These are phyloP conservation scores for Myotisia sp. DNA, from an alignment of 2,329 filamentous ascomycete species.

Conservation along the genomic window DNA sequence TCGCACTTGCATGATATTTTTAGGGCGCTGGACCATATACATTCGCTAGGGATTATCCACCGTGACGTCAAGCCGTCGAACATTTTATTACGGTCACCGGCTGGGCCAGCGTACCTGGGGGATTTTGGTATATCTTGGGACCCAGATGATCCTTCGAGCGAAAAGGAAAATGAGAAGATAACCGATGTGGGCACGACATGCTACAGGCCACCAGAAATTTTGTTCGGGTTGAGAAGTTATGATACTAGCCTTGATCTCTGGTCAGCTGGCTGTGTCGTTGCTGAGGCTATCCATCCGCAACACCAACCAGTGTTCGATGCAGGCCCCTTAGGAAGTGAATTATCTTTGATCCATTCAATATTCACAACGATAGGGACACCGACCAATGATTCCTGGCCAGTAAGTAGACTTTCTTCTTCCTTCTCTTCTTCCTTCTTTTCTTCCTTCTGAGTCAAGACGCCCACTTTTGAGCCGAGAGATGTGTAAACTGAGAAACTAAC, in stretches of 20 bases:
- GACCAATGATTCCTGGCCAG: conserved; percentile 66
- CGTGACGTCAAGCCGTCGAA: conserved; percentile 91
- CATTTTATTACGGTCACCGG: conserved; percentile 53
- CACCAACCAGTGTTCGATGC: conserved; percentile 63
- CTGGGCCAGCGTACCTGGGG: conserved; percentile 62
- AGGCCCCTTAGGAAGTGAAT: conserved; percentile 78
- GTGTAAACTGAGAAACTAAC: too few relatives aligned
- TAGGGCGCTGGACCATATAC: conserved; percentile 54
- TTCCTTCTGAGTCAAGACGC: not conserved
- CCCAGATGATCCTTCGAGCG: conserved; percentile 41
- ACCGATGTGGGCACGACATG: conserved; percentile 86
- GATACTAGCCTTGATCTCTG: conserved; percentile 67
- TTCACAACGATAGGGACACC: conserved; percentile 87
- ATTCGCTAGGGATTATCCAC: conserved; percentile 66
- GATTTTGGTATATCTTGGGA: conserved; percentile 93
- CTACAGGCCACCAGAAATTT: conserved; percentile 77
- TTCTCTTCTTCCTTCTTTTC: too few relatives aligned
- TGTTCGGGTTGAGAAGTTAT: conserved; percentile 73
- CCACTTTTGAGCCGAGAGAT: too few relatives aligned
- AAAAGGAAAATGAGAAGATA: conserved; percentile 56
- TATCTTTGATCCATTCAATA: conserved; percentile 80
- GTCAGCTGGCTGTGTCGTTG: conserved; percentile 71
- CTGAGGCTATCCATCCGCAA: conserved; percentile 50
- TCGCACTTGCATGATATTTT: conserved; percentile 54
- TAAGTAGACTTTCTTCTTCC: conserved; percentile 27